These are phyloP conservation scores for Mikania micrantha DNA, from an alignment of 129 eudicot species.

Conservation along the genomic window DNA sequence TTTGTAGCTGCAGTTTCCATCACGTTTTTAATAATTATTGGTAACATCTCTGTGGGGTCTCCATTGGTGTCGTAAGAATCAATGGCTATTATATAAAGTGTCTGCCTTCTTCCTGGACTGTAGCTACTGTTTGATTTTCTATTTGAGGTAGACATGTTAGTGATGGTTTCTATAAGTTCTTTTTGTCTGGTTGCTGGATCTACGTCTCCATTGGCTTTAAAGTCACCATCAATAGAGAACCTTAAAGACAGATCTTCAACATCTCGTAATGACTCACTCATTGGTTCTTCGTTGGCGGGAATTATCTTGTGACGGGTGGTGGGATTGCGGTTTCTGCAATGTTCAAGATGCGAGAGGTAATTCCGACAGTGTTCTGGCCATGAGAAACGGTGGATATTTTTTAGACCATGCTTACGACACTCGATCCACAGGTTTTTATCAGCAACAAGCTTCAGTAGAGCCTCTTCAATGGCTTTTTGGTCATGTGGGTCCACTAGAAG, in stretches of 20 bases:
- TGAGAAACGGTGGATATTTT: conserved; percentile 68
- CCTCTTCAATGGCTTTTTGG: conserved; percentile 74
- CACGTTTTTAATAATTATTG: conserved; percentile 39
- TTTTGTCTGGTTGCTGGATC: conserved; percentile 49
- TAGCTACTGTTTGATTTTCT: conserved; percentile 40
- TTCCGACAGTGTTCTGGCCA: conserved; percentile 80
- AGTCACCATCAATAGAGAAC: conserved; percentile 62
- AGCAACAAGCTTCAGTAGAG: conserved; percentile 73
- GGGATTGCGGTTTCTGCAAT: conserved; percentile 65
- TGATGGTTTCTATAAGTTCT: conserved; percentile 52
- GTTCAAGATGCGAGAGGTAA: conserved; percentile 63
- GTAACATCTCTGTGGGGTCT: conserved; percentile 30
- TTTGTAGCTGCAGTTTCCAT: conserved; percentile 41
- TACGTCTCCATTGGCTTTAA: conserved; percentile 48
- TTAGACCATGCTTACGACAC: conserved; percentile 69
- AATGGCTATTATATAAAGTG: conserved; percentile 49
- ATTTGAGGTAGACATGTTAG: conserved; percentile 35
- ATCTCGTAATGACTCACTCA: conserved; percentile 66
- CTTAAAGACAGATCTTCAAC: conserved; percentile 69
- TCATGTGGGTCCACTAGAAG: conserved; percentile 87
- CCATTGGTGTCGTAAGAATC: conserved; percentile 56
- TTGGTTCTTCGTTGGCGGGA: conserved; percentile 56
- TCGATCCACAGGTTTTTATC: conserved; percentile 77
- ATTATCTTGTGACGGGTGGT: conserved; percentile 45
- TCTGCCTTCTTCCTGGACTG: conserved; percentile 69